Conservation (phyloP, 352 stramenopile species). For the Pythium scleroteichum region DNA sequence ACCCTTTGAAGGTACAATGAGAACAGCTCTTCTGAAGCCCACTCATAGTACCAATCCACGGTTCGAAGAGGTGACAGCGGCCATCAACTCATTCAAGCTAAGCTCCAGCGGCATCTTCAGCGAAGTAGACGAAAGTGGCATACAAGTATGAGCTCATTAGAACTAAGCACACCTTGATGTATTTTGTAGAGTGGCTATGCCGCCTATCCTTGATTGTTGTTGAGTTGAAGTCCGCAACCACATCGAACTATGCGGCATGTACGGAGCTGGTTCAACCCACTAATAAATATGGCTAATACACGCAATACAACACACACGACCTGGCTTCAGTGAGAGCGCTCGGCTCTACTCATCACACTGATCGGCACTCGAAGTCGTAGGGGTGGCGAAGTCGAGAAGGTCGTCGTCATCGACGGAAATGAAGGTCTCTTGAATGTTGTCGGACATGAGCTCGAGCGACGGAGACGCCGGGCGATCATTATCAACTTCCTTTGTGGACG, state of each 20-base stretch:
- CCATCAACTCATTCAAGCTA: too few species aligned
- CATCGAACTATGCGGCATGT: not conserved
- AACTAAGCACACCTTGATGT: not conserved
- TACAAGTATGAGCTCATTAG: too few species aligned
- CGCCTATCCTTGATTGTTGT: slow-evolving; percentile 6
- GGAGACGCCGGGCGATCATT: slow-evolving; percentile 26
- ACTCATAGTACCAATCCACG: too few species aligned
- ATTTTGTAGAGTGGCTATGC: slow-evolving; percentile 6
- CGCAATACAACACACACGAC: slow-evolving; percentile 16
- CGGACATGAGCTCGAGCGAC: slow-evolving; percentile 68
- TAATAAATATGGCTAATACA: slow-evolving; percentile 38
- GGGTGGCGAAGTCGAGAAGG: slow-evolving; percentile 60
- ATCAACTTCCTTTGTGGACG: not conserved
- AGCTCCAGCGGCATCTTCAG: too few species aligned
- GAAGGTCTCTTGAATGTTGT: slow-evolving; percentile 74
- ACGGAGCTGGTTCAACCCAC: not conserved
- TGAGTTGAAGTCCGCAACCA: not conserved
- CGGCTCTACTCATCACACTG: slow-evolving; percentile 15
- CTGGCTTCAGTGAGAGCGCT: slow-evolving; percentile 6
- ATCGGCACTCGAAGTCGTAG: slow-evolving; percentile 17
- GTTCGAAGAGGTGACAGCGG: too few species aligned
- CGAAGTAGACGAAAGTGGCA: too few species aligned
- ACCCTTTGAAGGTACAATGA: too few species aligned
- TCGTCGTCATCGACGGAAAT: slow-evolving; percentile 69
- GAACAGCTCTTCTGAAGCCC: too few species aligned